Evolutionary conservation across 495 filamentous ascomycete genomes (phyloP).

Genomic region (Pseudotulostoma volvatum): DNA sequence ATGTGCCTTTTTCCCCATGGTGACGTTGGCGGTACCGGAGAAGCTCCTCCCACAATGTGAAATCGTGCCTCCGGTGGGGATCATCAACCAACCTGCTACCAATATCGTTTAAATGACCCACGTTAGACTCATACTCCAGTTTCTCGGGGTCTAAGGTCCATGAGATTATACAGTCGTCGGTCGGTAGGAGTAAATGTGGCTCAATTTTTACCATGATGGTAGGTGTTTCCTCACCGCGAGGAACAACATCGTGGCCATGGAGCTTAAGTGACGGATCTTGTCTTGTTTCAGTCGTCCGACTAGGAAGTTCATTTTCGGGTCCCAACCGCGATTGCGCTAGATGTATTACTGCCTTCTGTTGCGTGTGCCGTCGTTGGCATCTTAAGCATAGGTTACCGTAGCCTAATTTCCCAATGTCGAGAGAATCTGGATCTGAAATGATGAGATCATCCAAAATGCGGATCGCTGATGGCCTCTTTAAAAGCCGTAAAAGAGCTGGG

Average conservation of each 20-base stretch:
- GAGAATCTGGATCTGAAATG: conserved; percentile 14
- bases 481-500: conserved; percentile 36
- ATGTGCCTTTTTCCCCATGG: conserved; percentile 41
- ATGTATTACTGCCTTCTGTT: neutral
- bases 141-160: conserved; percentile 11
- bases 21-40: conserved; percentile 42
- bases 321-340: neutral
- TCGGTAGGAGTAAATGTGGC: neutral
- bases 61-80: conserved; percentile 30
- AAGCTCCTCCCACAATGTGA: conserved; percentile 47
- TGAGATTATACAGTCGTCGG: neutral
- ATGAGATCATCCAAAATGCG: conserved; percentile 29
- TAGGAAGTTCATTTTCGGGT: neutral
- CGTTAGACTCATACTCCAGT: conserved; percentile 37
- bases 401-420: conserved; percentile 24
- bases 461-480: conserved; percentile 36
- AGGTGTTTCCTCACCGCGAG: neutral
- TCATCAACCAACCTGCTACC: conserved; percentile 37
- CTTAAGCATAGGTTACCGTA: conserved; percentile 15
- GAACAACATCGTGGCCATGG: conserved; percentile 4
- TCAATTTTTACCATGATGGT: neutral
- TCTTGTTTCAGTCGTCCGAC: neutral
- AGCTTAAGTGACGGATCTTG: neutral
- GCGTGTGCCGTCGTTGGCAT: conserved; percentile 13
- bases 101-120: conserved; percentile 23